These are phyloP conservation scores for Sutorius eximius DNA, from an alignment of 1,284 basidiomycete species.

Conservation along the genomic window DNA sequence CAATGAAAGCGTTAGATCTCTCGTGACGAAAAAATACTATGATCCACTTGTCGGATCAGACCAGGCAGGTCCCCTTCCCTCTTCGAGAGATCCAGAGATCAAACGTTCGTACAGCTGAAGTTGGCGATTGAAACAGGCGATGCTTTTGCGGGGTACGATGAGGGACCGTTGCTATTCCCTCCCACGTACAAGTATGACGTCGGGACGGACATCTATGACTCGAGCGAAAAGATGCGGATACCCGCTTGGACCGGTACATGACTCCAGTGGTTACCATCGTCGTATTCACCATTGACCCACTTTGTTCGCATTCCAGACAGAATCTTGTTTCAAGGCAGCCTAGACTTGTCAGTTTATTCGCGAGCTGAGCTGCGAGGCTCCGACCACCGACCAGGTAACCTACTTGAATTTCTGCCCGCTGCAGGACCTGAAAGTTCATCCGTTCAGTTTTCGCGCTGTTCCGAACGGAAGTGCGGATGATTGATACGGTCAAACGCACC, in stretches of 20 bases:
- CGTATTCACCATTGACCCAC: neutral
- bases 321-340: constrained; percentile 81
- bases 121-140: constrained; percentile 66
- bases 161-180: constrained; percentile 85
- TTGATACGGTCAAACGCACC: constrained; percentile 76
- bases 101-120: constrained; percentile 50
- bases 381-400: constrained; percentile 87
- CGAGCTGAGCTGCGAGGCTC: constrained; percentile 84
- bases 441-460: constrained; percentile 81
- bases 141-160: constrained; percentile 84
- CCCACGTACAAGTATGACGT: constrained; percentile 90
- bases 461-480: constrained; percentile 70
- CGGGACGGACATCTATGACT: constrained; percentile 87
- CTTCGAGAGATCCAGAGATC: neutral
- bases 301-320: constrained; percentile 59
- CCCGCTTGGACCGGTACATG: constrained; percentile 92
- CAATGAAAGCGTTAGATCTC: constrained; percentile 74
- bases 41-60: constrained; percentile 79
- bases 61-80: constrained; percentile 54
- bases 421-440: neutral
- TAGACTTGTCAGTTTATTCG: constrained; percentile 67
- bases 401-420: neutral
- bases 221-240: constrained; percentile 93
- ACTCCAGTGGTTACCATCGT: neutral
- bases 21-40: constrained; percentile 65